Evolutionary conservation across 768 basidiomycete species (phyloP), one percentile per base, ranked within the genome.

Genomic region (Phanerochaete sordida): DNA sequence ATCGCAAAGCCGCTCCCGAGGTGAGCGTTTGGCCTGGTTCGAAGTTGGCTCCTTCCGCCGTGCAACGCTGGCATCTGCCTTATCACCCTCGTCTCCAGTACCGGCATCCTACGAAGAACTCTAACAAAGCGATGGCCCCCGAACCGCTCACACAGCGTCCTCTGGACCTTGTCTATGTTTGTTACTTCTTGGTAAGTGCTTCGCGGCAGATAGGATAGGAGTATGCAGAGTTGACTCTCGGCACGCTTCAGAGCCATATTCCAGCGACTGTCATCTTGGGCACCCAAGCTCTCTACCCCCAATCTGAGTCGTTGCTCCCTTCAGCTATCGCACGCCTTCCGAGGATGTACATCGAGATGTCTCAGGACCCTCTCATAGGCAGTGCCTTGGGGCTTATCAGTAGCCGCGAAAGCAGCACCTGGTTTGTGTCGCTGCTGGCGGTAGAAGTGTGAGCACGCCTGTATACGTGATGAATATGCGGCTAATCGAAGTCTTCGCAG

Each of bases 211-310:
- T 8, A 12, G 5, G 3, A 26, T 31, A 5, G 11, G 19, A 12
- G 39, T 19, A 50, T 13, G 28, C 16, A 47, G 37, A 26, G 9
- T 47, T 13, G 15, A 16, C 21, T 21, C 47, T 23, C 30, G 12
- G 1, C 24, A 51, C 47, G 23, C 16, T 26, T 5, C 28, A 60
- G 11, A 30, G 39, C 43, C 91, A 94, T 67, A 75, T 92, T 31
- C 81, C 85, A 0, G 83, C 87, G 4, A 84, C 91, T 2, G 65
- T 93, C 9, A 66, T 87, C 28, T 71, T 93, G 44, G 93, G 94
- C 72, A 70, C 86, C 12, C 91, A 93, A 72, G 74, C 82, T 8
- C 58, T 94, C 35, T 87, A 84, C 64, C 85, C 87, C n/a, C n/a
- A n/a, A n/a, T n/a, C n/a, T 5, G 60, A 77, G 2, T 64, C 72